Evolutionary conservation across 1,284 basidiomycete genomes (phyloP), one percentile per base, ranked within the genome.

Genomic region (Schizophyllum amplum): DNA sequence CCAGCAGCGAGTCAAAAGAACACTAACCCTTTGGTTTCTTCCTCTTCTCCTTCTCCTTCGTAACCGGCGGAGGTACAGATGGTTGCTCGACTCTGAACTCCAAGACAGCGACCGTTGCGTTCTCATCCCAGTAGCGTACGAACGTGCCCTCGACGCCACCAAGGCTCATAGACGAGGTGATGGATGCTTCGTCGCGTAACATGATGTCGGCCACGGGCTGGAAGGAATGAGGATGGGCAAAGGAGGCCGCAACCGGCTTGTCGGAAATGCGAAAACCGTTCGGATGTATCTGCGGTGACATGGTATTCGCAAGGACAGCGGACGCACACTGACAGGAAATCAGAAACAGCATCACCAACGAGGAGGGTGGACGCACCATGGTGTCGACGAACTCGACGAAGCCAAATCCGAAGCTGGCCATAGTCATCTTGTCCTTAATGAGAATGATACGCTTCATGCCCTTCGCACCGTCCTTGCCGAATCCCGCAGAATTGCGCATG

Each of bases 311-410:
- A 5, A 96, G 75, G 15, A 93, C 83, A 1, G 81, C 75, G 1
- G 87, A 79, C 55, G 90, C 87, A 54, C 82, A 82, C 87, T 90
- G 54, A 2, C 53, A n/a, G 62, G 48, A 24, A 51, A 58, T 65
- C 23, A 62, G 53, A n/a, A n/a, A n/a, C 47, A 42, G 42, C 13
- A 56, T 24, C 5, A 58, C 21, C 42, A 57, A 7, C 56, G 53
- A 54, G 22, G 54, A 6, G 47, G 47, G 47, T 15, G 11, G 52
- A 67, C 75, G 62, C 71, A 94, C 93, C 77, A 87, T 82, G 5
- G 86, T 71, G 61, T 94, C 90, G 25, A 89, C 76, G 64, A 96
- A 91, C 67, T 97, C 92, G 13, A 95, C 89, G 67, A 98, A 98
- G 0, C 90, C 86, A 68, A 94, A 95, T 15, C 94, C 91, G 80